Percentiles rank a stretch among this genome's conserved stretches.
These are phyloP conservation scores for Calonectria hawksworthii DNA, from an alignment of 2,329 filamentous ascomycete genomes.

Conservation along the genomic window DNA sequence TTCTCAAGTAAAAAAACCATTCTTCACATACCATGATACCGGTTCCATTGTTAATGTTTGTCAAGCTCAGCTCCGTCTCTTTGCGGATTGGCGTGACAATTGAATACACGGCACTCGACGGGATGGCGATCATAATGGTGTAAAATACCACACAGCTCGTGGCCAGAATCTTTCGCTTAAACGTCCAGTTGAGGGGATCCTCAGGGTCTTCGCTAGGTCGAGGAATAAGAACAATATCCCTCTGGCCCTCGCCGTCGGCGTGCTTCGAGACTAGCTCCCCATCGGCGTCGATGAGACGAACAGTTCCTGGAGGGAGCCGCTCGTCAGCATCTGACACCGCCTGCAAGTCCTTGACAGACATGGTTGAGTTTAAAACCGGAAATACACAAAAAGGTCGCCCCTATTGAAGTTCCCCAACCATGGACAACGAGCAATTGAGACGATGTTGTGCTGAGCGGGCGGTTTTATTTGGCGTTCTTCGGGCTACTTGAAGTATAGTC, in stretches of 20 bases:
- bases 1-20: not conserved
- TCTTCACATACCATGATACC: constrained; percentile 43
- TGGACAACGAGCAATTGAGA: not conserved
- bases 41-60: constrained; percentile 49
- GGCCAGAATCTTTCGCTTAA: constrained; percentile 38
- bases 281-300: constrained; percentile 15
- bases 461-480: not conserved
- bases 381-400: no score
- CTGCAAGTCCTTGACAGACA: not conserved
- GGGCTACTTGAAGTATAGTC: not conserved
- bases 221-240: constrained; percentile 43
- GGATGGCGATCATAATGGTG: constrained; percentile 37
- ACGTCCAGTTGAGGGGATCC: constrained; percentile 45
- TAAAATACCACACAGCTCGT: constrained; percentile 43
- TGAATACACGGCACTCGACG: constrained; percentile 48
- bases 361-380: not conserved
- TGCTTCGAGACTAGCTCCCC: not conserved
- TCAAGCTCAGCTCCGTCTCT: constrained; percentile 38
- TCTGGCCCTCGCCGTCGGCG: not conserved
- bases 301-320: constrained; percentile 14
- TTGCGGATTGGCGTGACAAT: constrained; percentile 46
- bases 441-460: not conserved
- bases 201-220: constrained; percentile 42
- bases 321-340: not conserved
- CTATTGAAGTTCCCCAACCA: not conserved